Conservation (phyloP, 2,329 filamentous ascomycete genomes). For the Talaromyces pinophilus region DNA sequence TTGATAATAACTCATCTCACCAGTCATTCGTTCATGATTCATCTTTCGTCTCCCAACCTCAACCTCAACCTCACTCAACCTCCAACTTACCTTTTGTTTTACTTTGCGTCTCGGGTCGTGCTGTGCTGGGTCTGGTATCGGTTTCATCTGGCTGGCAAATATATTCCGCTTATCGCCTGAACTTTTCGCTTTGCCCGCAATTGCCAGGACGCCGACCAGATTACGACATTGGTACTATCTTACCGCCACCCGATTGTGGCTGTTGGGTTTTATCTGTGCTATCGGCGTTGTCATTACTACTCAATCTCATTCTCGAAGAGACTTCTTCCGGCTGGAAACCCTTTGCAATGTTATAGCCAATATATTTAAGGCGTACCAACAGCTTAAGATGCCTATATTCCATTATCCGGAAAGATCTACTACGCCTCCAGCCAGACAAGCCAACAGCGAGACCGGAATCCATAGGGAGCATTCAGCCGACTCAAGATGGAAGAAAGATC, state of each 20-base stretch:
- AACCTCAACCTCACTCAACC: not conserved
- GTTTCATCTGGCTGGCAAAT: not conserved
- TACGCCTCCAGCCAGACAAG: constrained; percentile 16
- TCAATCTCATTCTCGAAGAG: not conserved
- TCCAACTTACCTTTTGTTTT: not conserved
- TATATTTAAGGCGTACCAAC: not conserved
- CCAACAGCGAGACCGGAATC: constrained; percentile 13
- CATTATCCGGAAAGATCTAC: constrained; percentile 32
- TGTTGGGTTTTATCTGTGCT: not conserved
- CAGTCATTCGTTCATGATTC: not conserved
- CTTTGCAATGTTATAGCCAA: constrained; percentile 11
- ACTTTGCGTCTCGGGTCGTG: not conserved
- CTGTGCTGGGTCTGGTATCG: not conserved
- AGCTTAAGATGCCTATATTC: constrained; percentile 33
- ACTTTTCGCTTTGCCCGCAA: not conserved
- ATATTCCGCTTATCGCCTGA: not conserved
- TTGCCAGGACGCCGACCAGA: not conserved
- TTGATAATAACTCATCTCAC: not conserved
- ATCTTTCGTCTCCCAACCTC: not conserved
- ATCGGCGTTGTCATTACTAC: not conserved
- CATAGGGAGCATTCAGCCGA: constrained; percentile 24
- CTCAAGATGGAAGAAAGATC: constrained; percentile 22
- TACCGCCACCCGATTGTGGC: constrained; percentile 14
- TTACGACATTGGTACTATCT: constrained; percentile 7
- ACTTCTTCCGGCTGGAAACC: not conserved